A percentile compares a stretch with the other conserved stretches of the same genome.
These are phyloP conservation scores for Hypocreales sp. DNA, from an alignment of 2,329 filamentous ascomycete genomes.

Conservation along the genomic window DNA sequence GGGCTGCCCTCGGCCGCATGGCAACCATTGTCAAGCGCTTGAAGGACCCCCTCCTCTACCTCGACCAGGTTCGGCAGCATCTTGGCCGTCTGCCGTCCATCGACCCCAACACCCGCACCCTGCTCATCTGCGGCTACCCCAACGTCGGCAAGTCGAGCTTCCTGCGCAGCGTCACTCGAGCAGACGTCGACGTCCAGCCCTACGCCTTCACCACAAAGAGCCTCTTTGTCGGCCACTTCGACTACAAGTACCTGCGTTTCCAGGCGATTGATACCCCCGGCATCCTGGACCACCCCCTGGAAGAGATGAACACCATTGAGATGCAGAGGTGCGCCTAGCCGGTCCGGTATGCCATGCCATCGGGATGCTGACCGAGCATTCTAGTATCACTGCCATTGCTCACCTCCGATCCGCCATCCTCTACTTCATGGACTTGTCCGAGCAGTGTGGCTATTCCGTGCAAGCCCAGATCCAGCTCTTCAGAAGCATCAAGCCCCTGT, in stretches of 20 bases:
- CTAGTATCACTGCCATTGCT: constrained; percentile 81
- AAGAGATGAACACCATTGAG: constrained; percentile 99
- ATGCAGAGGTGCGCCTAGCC: constrained; percentile 50
- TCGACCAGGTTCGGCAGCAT: constrained; percentile 87
- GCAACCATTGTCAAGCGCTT: constrained; percentile 89
- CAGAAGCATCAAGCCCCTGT: constrained; percentile 90
- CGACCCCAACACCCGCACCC: constrained; percentile 90
- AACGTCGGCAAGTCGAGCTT: constrained; percentile 98
- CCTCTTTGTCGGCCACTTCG: constrained; percentile 93
- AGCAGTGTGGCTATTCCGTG: constrained; percentile 92
- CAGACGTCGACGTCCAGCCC: constrained; percentile 92
- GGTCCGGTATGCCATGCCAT: not conserved
- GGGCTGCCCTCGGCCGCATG: constrained; percentile 92
- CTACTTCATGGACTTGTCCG: constrained; percentile 96
- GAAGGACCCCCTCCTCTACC: constrained; percentile 86
- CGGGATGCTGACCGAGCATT: constrained; percentile 13
- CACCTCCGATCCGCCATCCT: constrained; percentile 89
- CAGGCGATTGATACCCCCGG: constrained; percentile 94
- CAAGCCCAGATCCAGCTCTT: constrained; percentile 88
- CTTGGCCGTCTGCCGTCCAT: constrained; percentile 95
- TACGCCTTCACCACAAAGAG: constrained; percentile 98
- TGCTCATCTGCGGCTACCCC: constrained; percentile 93
- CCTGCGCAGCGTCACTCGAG: constrained; percentile 77
- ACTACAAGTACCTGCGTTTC: constrained; percentile 57
- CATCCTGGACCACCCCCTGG: constrained; percentile 90